Percentiles rank a stretch among this genome's conserved stretches.
Evolutionary conservation across 805 yeast genomes (phyloP).

Genomic region (Saturnispora zaruensis): DNA sequence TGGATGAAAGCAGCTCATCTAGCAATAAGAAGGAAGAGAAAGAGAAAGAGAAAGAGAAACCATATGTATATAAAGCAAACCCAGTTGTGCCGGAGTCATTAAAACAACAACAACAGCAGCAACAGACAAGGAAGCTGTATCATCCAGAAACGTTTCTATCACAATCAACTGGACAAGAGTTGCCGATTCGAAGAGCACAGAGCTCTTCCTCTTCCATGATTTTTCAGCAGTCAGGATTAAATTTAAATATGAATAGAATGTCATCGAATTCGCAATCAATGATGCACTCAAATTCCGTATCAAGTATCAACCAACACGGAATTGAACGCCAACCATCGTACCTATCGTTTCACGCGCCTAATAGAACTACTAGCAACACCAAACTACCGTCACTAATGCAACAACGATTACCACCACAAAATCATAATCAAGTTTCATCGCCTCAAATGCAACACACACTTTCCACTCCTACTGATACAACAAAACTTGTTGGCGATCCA

Average conservation of each 20-base stretch:
- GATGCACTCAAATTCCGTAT: slow-evolving; percentile 1
- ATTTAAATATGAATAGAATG: slow-evolving; percentile 6
- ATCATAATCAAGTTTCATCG: neutral
- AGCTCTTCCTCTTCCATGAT: slow-evolving; percentile 15
- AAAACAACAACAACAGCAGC: neutral
- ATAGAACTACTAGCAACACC: neutral
- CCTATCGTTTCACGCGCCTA: slow-evolving; percentile 10
- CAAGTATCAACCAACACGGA: slow-evolving; percentile 10
- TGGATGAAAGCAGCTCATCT: neutral
- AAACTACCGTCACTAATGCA: neutral
- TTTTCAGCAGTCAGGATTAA: slow-evolving; percentile 21
- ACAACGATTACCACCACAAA: neutral
- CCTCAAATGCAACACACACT: neutral
- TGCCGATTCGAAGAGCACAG: neutral
- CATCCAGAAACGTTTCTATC: slow-evolving; percentile 28
- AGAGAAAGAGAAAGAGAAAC: neutral
- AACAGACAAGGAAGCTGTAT: slow-evolving; percentile 4
- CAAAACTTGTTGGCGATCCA: neutral
- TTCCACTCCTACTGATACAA: neutral
- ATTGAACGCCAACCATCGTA: slow-evolving; percentile 19
- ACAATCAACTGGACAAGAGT: slow-evolving; percentile 45
- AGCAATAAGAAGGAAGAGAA: neutral
- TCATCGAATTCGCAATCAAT: neutral
- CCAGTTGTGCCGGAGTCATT: neutral
- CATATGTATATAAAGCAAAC: neutral